Evolutionary conservation across 176 grass and related monocot species (phyloP).

Genomic region (Puya raimondii): DNA sequence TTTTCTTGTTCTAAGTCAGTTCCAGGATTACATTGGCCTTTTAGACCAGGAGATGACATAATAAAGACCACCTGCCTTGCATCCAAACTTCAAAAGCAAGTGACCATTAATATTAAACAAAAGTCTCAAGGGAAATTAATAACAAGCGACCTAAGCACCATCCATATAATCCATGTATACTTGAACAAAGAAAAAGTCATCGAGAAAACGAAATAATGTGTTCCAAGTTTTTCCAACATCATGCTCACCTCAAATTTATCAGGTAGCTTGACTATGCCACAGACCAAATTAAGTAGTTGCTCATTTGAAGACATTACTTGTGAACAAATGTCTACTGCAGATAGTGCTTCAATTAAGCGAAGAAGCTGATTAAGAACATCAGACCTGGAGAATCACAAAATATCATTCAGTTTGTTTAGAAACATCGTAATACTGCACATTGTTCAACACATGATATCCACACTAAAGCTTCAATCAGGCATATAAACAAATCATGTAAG

Average conservation of each 20-base stretch:
- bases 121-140: neutral
- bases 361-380: constrained; percentile 50
- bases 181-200: neutral
- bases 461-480: neutral
- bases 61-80: neutral
- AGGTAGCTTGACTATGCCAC: constrained; percentile 56
- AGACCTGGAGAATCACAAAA: constrained; percentile 39
- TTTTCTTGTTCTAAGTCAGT: too few relatives aligned
- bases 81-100: neutral
- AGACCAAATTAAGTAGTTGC: constrained; percentile 46
- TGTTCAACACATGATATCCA: neutral
- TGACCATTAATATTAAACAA: neutral
- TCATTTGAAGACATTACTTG: constrained; percentile 46
- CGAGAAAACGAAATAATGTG: constrained; percentile 5
- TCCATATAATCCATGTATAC: neutral
- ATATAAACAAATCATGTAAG: neutral
- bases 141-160: neutral
- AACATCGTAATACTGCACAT: neutral
- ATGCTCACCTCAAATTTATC: constrained; percentile 87
- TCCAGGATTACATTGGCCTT: too few relatives aligned
- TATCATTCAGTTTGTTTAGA: constrained; percentile 1
- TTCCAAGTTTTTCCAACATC: constrained; percentile 16
- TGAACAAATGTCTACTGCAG: constrained; percentile 49
- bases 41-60: neutral
- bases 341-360: constrained; percentile 74